These are phyloP conservation scores for Psilocybe mexicana DNA, from an alignment of 1,284 basidiomycete genomes.

Conservation along the genomic window DNA sequence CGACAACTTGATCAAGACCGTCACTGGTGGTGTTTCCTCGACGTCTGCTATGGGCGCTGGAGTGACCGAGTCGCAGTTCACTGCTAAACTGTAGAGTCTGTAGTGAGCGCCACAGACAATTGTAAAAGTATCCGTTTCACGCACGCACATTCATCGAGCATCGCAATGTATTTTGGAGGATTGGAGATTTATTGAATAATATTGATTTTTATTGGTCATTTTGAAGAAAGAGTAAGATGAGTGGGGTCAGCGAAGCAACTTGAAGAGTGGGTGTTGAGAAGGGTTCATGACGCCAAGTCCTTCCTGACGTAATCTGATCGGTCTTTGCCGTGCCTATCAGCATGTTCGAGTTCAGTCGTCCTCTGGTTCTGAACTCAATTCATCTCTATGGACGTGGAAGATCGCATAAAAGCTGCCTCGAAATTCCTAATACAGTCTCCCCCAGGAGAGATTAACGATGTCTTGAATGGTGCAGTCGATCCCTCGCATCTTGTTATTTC, in stretches of 20 bases:
- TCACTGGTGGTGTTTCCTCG: slow-evolving; percentile 93
- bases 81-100: slow-evolving; percentile 48
- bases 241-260: too few species aligned
- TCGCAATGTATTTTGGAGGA: neutral
- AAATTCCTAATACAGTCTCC: slow-evolving; percentile 86
- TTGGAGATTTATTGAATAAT: slow-evolving; percentile 1
- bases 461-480: slow-evolving; percentile 71
- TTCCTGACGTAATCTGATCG: slow-evolving; percentile 2
- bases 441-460: slow-evolving; percentile 95
- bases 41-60: slow-evolving; percentile 95
- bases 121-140: slow-evolving; percentile 25
- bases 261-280: neutral
- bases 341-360: neutral
- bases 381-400: slow-evolving; percentile 52
- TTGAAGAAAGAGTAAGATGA: neutral
- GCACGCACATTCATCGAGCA: slow-evolving; percentile 8
- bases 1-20: slow-evolving; percentile 90
- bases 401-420: slow-evolving; percentile 71
- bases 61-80: slow-evolving; percentile 91
- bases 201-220: neutral
- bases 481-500: slow-evolving; percentile 11
- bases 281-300: neutral
- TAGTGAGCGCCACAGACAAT: neutral
- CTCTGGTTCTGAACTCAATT: neutral
- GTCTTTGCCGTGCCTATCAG: slow-evolving; percentile 11